Percentiles rank a stretch among this genome's conserved stretches.
Evolutionary conservation across 352 stramenopile genomes (phyloP).

Genomic region (Halophytophthora polymorphica): DNA sequence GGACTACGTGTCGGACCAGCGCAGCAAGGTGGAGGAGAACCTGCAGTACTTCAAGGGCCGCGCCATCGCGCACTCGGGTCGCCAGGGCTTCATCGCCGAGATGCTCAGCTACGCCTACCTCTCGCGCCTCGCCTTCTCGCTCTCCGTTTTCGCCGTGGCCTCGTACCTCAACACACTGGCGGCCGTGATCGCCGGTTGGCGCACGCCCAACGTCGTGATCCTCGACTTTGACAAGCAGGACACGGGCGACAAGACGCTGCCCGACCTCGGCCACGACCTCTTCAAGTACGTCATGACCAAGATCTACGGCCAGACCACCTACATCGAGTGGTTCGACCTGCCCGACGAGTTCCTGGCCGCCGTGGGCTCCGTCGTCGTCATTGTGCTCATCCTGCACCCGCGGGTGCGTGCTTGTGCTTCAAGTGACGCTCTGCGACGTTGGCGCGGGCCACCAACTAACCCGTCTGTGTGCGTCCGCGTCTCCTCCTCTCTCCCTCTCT

Average conservation of each 20-base stretch:
- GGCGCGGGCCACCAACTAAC: no score
- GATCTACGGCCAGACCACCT: slow-evolving; percentile 77
- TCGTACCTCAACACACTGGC: slow-evolving; percentile 84
- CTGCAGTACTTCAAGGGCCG: slow-evolving; percentile 67
- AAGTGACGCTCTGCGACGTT: no score
- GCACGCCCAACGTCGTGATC: slow-evolving; percentile 83
- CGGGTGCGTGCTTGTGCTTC: slow-evolving; percentile 40
- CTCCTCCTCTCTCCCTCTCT: neutral
- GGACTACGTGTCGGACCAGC: slow-evolving; percentile 65
- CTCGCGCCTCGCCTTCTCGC: slow-evolving; percentile 74
- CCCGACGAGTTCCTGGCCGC: slow-evolving; percentile 80
- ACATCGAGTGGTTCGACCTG: slow-evolving; percentile 85
- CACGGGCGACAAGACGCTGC: slow-evolving; percentile 71
- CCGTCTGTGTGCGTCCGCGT: no score
- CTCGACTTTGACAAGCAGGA: slow-evolving; percentile 55
- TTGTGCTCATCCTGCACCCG: slow-evolving; percentile 73
- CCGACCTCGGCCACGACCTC: slow-evolving; percentile 80
- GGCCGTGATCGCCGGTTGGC: slow-evolving; percentile 77
- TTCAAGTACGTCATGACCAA: slow-evolving; percentile 86
- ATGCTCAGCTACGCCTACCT: slow-evolving; percentile 88
- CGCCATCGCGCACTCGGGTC: slow-evolving; percentile 70
- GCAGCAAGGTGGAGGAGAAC: slow-evolving; percentile 65
- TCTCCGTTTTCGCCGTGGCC: slow-evolving; percentile 67
- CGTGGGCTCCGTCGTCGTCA: slow-evolving; percentile 59
- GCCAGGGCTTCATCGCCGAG: slow-evolving; percentile 82